Conservation (phyloP, 148 eudicot genomes). For the Pharnaceum exiguum region DNA sequence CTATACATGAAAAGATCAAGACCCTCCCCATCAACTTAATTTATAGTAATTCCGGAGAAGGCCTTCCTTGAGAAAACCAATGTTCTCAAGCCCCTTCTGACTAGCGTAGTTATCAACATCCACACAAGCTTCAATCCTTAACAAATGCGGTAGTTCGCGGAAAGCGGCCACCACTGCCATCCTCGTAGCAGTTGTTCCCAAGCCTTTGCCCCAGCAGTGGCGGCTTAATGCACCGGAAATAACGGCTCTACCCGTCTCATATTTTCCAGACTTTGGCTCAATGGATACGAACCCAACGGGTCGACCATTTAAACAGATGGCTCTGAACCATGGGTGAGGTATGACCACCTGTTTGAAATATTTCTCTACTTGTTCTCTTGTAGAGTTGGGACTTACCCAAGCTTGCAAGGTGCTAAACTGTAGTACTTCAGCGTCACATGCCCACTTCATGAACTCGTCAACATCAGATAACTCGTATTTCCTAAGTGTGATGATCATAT, state of each 20-base stretch:
- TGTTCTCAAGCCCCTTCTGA: slow-evolving; percentile 29
- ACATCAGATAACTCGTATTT: slow-evolving; percentile 26
- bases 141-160: slow-evolving; percentile 11
- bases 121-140: slow-evolving; percentile 31
- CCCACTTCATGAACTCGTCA: slow-evolving; percentile 28
- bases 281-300: slow-evolving; percentile 29
- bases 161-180: slow-evolving; percentile 18
- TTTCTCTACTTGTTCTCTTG: slow-evolving; percentile 21
- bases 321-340: slow-evolving; percentile 41
- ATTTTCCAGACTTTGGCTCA: background rate
- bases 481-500: slow-evolving; percentile 26
- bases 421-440: slow-evolving; percentile 21
- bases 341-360: slow-evolving; percentile 29
- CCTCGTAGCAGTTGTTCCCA: slow-evolving; percentile 13
- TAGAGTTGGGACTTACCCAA: slow-evolving; percentile 14
- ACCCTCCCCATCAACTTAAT: slow-evolving; percentile 6
- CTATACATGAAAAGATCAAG: slow-evolving; percentile 16
- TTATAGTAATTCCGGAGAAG: slow-evolving; percentile 27
- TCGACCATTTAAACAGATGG: slow-evolving; percentile 30
- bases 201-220: slow-evolving; percentile 32
- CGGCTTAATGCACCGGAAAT: slow-evolving; percentile 31
- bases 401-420: background rate
- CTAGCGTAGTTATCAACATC: slow-evolving; percentile 22
- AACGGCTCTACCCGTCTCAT: slow-evolving; percentile 16
- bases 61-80: slow-evolving; percentile 32